Evolutionary conservation across 2,329 filamentous ascomycete species (phyloP).

Genomic region (Bipolaris zeicola): DNA sequence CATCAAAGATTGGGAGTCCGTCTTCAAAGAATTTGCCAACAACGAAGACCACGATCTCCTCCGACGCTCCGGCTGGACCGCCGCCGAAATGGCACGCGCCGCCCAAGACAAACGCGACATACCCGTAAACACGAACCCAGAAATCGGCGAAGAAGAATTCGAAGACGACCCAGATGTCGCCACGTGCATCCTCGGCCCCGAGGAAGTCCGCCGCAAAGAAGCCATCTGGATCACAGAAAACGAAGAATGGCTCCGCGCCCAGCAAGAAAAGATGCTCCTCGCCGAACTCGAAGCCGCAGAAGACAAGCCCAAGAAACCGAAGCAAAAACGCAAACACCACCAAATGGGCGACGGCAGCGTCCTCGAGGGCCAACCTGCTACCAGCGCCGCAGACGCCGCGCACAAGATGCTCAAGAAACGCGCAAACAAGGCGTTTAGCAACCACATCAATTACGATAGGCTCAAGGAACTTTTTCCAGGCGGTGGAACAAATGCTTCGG

Average conservation of each 20-base stretch:
- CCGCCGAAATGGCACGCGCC: constrained; percentile 35
- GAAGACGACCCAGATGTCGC: constrained; percentile 86
- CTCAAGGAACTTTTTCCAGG: constrained; percentile 50
- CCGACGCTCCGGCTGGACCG: constrained; percentile 32
- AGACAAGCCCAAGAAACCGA: constrained; percentile 57
- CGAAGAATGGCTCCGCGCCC: constrained; percentile 86
- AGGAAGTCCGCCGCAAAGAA: constrained; percentile 83
- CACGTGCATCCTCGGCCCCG: constrained; percentile 74
- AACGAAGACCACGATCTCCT: constrained; percentile 40
- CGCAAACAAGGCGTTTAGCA: constrained; percentile 48
- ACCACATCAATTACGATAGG: constrained; percentile 55
- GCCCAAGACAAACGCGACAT: constrained; percentile 32
- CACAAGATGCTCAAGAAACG: constrained; percentile 55
- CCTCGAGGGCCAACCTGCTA: constrained; percentile 50
- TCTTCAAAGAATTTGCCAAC: constrained; percentile 37
- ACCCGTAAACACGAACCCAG: constrained; percentile 48
- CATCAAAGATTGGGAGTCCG: constrained; percentile 37
- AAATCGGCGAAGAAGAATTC: constrained; percentile 82
- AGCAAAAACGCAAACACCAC: constrained; percentile 48
- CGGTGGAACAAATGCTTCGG: constrained; percentile 18
- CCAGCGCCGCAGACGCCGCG: constrained; percentile 53
- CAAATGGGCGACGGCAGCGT: constrained; percentile 50
- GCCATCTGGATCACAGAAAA: constrained; percentile 94
- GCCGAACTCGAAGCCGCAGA: constrained; percentile 66
- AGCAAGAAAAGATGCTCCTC: constrained; percentile 82